Percentiles rank a stretch among this genome's conserved stretches.
Conservation (phyloP, 2,329 filamentous ascomycete genomes). For the Colletotrichum sp. region DNA sequence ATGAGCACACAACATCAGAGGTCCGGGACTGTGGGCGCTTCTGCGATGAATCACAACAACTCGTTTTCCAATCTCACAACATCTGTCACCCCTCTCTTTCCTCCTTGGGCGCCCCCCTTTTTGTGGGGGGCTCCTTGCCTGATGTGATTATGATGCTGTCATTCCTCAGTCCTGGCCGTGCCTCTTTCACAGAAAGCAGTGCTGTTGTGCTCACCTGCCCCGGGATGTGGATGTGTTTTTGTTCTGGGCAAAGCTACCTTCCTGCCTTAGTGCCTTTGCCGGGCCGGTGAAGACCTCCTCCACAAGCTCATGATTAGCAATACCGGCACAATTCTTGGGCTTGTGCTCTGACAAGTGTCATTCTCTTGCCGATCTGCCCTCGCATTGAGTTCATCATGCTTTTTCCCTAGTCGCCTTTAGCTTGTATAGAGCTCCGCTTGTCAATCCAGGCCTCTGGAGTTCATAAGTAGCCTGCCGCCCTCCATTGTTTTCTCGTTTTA, state of each 20-base stretch:
- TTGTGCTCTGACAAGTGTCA: neutral
- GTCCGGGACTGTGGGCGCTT: neutral
- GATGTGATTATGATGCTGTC: slow-evolving; percentile 3
- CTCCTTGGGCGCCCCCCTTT: neutral
- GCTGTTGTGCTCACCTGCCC: neutral
- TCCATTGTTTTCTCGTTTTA: neutral
- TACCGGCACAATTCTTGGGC: neutral
- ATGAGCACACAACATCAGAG: slow-evolving; percentile 1
- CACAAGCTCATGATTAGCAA: neutral
- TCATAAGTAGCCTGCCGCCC: slow-evolving; percentile 1
- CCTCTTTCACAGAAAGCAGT: neutral
- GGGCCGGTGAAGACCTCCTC: neutral
- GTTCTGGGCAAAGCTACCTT: neutral
- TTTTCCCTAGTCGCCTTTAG: neutral
- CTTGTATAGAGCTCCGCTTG: neutral
- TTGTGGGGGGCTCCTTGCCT: neutral
- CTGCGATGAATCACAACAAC: slow-evolving; percentile 1
- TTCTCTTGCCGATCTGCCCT: slow-evolving; percentile 1
- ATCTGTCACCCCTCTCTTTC: neutral
- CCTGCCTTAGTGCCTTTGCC: neutral
- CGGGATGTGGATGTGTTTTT: slow-evolving; percentile 2
- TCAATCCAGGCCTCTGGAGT: neutral
- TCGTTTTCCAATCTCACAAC: neutral
- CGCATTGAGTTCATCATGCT: neutral
- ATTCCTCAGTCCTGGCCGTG: neutral